phyloP scores from a whole-genome alignment of 495 filamentous ascomycete species.

The Lindgomyces ingoldianus region DNA sequence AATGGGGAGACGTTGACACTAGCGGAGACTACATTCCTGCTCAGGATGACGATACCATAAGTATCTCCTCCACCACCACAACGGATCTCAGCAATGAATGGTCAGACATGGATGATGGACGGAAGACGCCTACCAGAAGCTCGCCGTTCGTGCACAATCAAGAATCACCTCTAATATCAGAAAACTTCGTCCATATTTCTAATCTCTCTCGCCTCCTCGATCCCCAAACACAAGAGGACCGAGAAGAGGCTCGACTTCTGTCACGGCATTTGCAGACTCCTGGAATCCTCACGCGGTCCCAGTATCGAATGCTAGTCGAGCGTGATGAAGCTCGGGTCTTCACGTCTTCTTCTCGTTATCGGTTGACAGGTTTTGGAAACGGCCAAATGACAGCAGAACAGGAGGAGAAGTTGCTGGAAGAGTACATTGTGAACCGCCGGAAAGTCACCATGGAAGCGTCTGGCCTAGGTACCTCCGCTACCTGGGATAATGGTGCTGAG shows the following conservation, averaged over 20 bases:
- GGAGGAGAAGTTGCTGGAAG: constrained; percentile 77
- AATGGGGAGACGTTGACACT: constrained; percentile 77
- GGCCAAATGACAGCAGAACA: constrained; percentile 62
- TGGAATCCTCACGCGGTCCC: constrained; percentile 77
- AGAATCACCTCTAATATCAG: constrained; percentile 56
- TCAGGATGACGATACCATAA: constrained; percentile 69
- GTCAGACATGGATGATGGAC: constrained; percentile 56
- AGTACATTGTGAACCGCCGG: constrained; percentile 70
- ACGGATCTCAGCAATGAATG: constrained; percentile 49
- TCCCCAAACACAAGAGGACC: constrained; percentile 73
- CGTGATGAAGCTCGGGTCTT: constrained; percentile 67
- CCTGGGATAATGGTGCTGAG: constrained; percentile 68
- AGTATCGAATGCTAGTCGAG: constrained; percentile 66
- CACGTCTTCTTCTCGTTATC: constrained; percentile 51
- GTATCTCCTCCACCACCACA: constrained; percentile 67
- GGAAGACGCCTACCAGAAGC: constrained; percentile 72
- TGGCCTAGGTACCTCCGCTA: constrained; percentile 34
- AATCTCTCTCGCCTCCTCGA: constrained; percentile 81
- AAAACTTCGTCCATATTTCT: constrained; percentile 61
- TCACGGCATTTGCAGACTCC: constrained; percentile 73
- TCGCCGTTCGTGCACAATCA: constrained; percentile 39
- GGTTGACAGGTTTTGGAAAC: constrained; percentile 28
- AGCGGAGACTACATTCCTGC: constrained; percentile 67
- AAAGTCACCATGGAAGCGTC: constrained; percentile 32
- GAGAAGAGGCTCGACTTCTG: constrained; percentile 77